Evolutionary conservation across 202 grass and related monocot species (phyloP), one percentile per base, ranked within the genome.

Genomic region (Carex sylvatica): DNA sequence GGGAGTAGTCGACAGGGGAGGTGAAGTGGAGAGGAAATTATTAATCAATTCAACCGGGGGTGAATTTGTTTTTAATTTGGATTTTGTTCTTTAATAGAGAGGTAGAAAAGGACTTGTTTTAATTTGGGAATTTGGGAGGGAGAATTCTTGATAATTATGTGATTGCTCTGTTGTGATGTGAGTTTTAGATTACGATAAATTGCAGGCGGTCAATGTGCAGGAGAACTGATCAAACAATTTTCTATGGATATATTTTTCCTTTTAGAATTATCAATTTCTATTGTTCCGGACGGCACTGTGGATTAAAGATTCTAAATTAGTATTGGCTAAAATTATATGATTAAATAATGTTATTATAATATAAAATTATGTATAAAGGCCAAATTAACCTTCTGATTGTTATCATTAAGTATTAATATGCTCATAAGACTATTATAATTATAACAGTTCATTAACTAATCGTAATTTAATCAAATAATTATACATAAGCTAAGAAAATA

Each of bases 31-130:
- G 80, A 0, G 83, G 47, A 40, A 40, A 40, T 40, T 40, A 40
- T 7, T 2, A 74, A 82, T 65, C 54, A 80, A 58, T 85, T 80
- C 8, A 54, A 67, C 81, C 13, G 46, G 61, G 69, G 73, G 31
- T 80, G 18, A 62, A 40, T 16, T 70, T 49, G 1, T 56, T 83
- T 71, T 44, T 52, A 33, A 7, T 71, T 80, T 61, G 2, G 3
- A 14, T 66, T 68, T 28, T 40, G 4, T 30, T 68, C 2, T 65
- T 23, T 42, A 59, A 36, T 56, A 4, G 24, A 73, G 81, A 40
- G 36, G 81, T 60, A 13, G 40, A 67, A 53, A 82, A 52, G 35
- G 31, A 53, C 59, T 30, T 65, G 0, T 42, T 16, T 14, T 47
- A 52, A 19, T 11, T 77, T 8, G 51, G 28, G 13, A 36, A 20